phyloP scores from a whole-genome alignment of 352 stramenopile genomes.

The Phytophthora pisi region DNA sequence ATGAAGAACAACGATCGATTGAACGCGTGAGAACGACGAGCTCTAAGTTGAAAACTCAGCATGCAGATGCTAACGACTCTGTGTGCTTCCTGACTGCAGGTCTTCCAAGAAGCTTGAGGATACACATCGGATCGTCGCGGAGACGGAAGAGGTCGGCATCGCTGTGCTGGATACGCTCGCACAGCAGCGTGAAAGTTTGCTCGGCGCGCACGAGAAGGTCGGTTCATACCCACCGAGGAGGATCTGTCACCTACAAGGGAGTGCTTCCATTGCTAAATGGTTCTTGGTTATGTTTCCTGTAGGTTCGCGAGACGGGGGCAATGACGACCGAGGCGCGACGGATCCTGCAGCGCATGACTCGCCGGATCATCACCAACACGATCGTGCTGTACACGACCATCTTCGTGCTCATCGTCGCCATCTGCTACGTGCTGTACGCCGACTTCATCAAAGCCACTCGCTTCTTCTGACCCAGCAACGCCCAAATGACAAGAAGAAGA shows the following conservation, averaged over 20 bases:
- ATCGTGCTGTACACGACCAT: constrained; percentile 85
- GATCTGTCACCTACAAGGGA: background rate
- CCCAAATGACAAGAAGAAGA: background rate
- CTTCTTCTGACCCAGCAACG: constrained; percentile 19
- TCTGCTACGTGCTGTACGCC: constrained; percentile 78
- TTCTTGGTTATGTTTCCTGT: background rate
- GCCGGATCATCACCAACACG: constrained; percentile 77
- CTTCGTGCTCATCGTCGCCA: constrained; percentile 63
- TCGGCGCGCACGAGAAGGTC: constrained; percentile 76
- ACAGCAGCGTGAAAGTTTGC: constrained; percentile 71
- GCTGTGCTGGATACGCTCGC: constrained; percentile 72
- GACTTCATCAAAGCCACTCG: constrained; percentile 65
- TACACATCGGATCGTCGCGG: constrained; percentile 66
- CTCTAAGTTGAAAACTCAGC: background rate
- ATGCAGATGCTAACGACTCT: background rate
- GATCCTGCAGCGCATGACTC: constrained; percentile 78
- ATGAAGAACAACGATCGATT: constrained; percentile 71
- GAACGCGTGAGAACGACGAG: constrained; percentile 37
- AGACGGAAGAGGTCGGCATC: constrained; percentile 77
- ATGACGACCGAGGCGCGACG: constrained; percentile 69
- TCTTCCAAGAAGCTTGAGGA: constrained; percentile 67
- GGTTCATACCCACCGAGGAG: background rate
- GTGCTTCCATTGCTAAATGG: constrained; percentile 2
- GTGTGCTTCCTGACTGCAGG: constrained; percentile 25
- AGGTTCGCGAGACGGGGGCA: constrained; percentile 79